Percentiles rank a stretch among this genome's conserved stretches.
phyloP scores from a whole-genome alignment of 345 rosid species.

The Acer saccharum region DNA sequence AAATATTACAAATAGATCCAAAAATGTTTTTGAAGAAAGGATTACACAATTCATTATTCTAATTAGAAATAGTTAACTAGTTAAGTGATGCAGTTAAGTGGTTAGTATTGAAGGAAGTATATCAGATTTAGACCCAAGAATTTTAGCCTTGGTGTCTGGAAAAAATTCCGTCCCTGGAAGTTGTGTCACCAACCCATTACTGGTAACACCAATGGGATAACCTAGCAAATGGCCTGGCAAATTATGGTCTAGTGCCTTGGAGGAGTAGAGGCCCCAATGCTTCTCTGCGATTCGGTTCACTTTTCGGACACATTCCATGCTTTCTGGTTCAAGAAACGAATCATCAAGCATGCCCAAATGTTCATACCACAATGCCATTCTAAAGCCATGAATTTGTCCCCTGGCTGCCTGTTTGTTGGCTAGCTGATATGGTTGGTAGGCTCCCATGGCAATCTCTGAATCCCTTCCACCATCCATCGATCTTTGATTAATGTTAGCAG shows the following conservation, averaged over 20 bases:
- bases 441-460: constrained; percentile 59
- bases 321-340: constrained; percentile 41
- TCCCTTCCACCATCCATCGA: constrained; percentile 61
- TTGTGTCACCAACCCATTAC: constrained; percentile 33
- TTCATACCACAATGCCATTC: constrained; percentile 54
- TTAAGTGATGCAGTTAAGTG: constrained; percentile 22
- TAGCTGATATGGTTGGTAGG: constrained; percentile 44
- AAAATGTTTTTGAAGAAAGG: not conserved
- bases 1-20: too few species aligned
- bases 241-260: constrained; percentile 31
- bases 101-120: constrained; percentile 47
- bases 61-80: too few species aligned
- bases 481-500: constrained; percentile 58
- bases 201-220: constrained; percentile 39
- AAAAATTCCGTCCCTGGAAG: constrained; percentile 35
- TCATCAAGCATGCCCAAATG: constrained; percentile 37
- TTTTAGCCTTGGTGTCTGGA: constrained; percentile 46
- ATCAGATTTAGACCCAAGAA: constrained; percentile 44
- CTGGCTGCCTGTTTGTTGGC: constrained; percentile 29
- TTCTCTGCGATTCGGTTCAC: constrained; percentile 38
- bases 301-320: constrained; percentile 37
- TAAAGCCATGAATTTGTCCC: constrained; percentile 55
- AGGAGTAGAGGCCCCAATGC: constrained; percentile 40
- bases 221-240: constrained; percentile 51
- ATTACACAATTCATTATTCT: not conserved